Evolutionary conservation across 352 stramenopile genomes (phyloP).

Genomic region (Globisporangium acanthophoron): DNA sequence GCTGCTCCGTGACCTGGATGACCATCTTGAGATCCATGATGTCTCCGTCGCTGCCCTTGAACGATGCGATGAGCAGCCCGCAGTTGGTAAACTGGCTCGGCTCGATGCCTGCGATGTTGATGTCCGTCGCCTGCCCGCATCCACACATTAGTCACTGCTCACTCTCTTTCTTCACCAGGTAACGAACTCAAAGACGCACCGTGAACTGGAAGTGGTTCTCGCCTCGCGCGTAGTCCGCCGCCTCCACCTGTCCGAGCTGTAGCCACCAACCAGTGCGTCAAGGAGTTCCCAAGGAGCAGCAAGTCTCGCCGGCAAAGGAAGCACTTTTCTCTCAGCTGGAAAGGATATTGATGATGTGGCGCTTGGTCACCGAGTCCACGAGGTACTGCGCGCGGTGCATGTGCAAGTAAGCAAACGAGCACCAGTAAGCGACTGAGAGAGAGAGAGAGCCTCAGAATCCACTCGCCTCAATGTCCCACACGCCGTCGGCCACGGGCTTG

Average conservation of each 20-base stretch:
- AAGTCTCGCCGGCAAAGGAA: too few species aligned
- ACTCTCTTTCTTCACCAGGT: background rate
- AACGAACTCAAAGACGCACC: conserved; percentile 23
- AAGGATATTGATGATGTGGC: conserved; percentile 88
- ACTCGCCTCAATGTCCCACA: conserved; percentile 75
- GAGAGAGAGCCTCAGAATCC: background rate
- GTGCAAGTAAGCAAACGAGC: background rate
- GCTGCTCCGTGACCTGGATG: conserved; percentile 81
- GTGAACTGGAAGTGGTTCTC: conserved; percentile 86
- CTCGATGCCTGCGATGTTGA: conserved; percentile 71
- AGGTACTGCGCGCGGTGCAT: conserved; percentile 46
- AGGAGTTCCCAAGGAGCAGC: conserved; percentile 11
- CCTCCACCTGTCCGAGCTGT: conserved; percentile 72
- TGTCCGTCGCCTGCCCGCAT: conserved; percentile 36
- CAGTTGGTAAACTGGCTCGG: conserved; percentile 85
- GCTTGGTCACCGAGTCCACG: conserved; percentile 78
- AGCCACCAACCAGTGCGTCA: conserved; percentile 4
- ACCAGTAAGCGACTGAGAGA: background rate
- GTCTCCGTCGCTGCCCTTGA: conserved; percentile 62
- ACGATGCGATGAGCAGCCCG: conserved; percentile 78
- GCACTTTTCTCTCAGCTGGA: background rate
- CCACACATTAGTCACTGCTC: background rate
- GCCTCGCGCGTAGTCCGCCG: conserved; percentile 51
- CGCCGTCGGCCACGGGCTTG: conserved; percentile 47
- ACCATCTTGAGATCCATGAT: conserved; percentile 89